A percentile compares a stretch with the other conserved stretches of the same genome.
Conservation (phyloP, 2,329 filamentous ascomycete genomes). For the Helminthosporium solani region DNA sequence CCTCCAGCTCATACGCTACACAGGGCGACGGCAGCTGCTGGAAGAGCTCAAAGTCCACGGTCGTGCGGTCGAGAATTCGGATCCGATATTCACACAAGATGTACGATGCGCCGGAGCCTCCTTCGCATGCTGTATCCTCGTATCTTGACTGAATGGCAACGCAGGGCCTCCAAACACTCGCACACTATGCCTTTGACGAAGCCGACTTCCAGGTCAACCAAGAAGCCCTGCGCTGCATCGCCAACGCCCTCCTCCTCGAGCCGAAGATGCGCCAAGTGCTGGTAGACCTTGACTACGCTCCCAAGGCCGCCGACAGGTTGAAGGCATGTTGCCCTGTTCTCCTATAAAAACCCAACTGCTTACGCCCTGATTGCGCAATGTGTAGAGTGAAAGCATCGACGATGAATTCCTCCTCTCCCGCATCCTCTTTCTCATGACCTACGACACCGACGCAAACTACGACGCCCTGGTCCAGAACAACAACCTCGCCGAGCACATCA, state of each 20-base stretch:
- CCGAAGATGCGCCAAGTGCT: conserved; percentile 69
- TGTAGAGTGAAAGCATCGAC: conserved; percentile 67
- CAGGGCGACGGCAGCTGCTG: conserved; percentile 63
- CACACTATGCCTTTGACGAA: conserved; percentile 71
- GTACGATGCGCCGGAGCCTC: conserved; percentile 48
- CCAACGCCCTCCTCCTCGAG: conserved; percentile 77
- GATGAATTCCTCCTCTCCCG: conserved; percentile 85
- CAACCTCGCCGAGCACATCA: conserved; percentile 66
- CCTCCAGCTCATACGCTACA: conserved; percentile 9
- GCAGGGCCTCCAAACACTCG: conserved; percentile 73
- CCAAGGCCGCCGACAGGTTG: conserved; percentile 68
- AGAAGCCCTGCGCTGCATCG: conserved; percentile 78
- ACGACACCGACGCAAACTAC: conserved; percentile 70
- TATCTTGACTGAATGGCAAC: conserved; percentile 9
- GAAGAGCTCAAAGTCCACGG: conserved; percentile 75
- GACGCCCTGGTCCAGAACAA: conserved; percentile 65
- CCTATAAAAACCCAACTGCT: too few species aligned
- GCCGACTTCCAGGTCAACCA: conserved; percentile 60
- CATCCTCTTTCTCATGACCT: conserved; percentile 78
- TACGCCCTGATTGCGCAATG: conserved; percentile 5
- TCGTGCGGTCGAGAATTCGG: conserved; percentile 68
- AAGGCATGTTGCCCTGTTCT: conserved; percentile 49
- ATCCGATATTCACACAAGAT: conserved; percentile 79
- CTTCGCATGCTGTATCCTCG: neutral
- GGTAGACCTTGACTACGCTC: conserved; percentile 67